Conservation (phyloP, 306 rosid genomes). For the Acacia crassicarpa region DNA sequence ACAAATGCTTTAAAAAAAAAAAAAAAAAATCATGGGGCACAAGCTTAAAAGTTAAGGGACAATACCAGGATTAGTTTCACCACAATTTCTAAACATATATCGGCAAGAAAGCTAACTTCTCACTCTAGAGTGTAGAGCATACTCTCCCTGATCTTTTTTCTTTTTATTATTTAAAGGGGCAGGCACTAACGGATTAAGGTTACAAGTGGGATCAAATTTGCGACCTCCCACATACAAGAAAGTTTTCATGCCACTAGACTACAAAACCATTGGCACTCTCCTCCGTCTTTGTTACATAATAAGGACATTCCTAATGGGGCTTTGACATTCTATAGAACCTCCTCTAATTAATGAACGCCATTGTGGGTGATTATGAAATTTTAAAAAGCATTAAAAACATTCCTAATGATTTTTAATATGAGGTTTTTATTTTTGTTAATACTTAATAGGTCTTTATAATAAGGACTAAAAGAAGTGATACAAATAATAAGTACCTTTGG, state of each 20-base stretch:
- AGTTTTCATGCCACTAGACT: too few species aligned
- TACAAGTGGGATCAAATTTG: too few species aligned
- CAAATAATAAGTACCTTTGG: constrained; percentile 65
- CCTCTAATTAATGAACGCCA: not conserved
- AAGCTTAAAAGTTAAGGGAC: not conserved
- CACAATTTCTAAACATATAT: not conserved
- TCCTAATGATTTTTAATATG: not conserved
- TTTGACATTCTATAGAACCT: not conserved
- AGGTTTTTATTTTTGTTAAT: not conserved
- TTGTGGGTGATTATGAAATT: not conserved
- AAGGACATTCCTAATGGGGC: not conserved
- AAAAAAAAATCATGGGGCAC: not conserved
- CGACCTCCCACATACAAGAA: too few species aligned
- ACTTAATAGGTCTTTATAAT: not conserved
- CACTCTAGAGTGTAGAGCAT: not conserved
- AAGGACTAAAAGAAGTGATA: not conserved
- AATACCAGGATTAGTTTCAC: not conserved
- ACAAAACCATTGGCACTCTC: too few species aligned
- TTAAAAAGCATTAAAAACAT: not conserved
- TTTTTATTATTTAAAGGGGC: too few species aligned
- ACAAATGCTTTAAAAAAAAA: not conserved
- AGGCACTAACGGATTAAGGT: too few species aligned
- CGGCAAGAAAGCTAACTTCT: not conserved
- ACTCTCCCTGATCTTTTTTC: not conserved
- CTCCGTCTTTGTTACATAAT: not conserved